Conservation (phyloP, 192 early-diverging fungal species). For the Backusella liffmaniae region DNA sequence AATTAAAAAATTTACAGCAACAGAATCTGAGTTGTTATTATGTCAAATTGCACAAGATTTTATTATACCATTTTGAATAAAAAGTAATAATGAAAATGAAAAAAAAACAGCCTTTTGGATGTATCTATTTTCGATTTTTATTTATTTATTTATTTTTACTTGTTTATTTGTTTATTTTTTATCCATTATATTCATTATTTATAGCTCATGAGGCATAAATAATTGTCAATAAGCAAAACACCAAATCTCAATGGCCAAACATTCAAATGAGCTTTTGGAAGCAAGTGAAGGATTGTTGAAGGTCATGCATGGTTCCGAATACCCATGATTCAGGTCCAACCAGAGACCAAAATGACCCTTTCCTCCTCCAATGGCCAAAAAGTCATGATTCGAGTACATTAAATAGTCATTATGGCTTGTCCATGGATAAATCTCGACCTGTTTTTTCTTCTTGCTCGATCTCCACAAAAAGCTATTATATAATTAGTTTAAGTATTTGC, state of each 20-base stretch:
- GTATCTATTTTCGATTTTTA: neutral
- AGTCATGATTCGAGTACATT: slow-evolving; percentile 66
- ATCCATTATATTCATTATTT: neutral
- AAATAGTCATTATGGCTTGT: slow-evolving; percentile 77
- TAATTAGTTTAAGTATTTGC: neutral
- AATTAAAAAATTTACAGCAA: neutral
- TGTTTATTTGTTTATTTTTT: neutral
- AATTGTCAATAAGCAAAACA: slow-evolving; percentile 10
- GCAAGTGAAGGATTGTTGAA: slow-evolving; percentile 14
- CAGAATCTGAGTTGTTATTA: neutral
- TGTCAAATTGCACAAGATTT: neutral
- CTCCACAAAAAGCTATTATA: slow-evolving; percentile 72
- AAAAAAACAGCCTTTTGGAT: neutral
- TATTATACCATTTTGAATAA: neutral
- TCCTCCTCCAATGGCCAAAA: slow-evolving; percentile 76
- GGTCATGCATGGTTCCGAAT: slow-evolving; percentile 44
- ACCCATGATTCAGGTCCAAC: slow-evolving; percentile 70
- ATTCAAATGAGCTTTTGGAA: slow-evolving; percentile 3
- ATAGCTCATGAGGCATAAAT: slow-evolving; percentile 1
- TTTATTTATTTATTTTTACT: neutral
- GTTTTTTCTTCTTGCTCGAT: slow-evolving; percentile 34
- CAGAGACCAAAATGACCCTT: slow-evolving; percentile 74
- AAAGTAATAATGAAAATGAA: neutral
- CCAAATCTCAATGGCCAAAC: slow-evolving; percentile 20
- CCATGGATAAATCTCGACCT: slow-evolving; percentile 56